Evolutionary conservation across 2,329 filamentous ascomycete species (phyloP), one percentile per base, ranked within the genome.

Genomic region (Pseudogymnoascus sp.): DNA sequence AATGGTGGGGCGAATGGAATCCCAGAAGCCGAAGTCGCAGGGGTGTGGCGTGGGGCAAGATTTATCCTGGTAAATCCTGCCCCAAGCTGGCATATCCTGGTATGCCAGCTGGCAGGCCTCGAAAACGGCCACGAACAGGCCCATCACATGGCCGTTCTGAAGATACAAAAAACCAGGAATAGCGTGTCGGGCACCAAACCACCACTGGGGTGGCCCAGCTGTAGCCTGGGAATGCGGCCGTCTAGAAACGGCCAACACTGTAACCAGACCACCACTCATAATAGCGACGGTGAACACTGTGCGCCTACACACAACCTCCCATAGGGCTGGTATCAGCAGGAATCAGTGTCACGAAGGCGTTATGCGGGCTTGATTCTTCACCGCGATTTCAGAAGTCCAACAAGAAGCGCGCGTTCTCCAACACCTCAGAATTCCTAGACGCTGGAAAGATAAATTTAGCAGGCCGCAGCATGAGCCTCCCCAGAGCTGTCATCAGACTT

Each of bases 331-430:
- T n/a, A 36, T n/a, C n/a, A 2, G 51, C 5, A 57, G 29, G 51
- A 34, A 57, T 57, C 51, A 16, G 47, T 18, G 26, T 36, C 29
- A n/a, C 29, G 29, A 34, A 18, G 10, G n/a, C 29, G 26, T 57
- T 26, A 57, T 57, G 51, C 51, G 29, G 51, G 51, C 26, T 31
- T 57, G 51, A 34, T 36, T 54, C 51, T 8, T 14, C 29, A 34
- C 51, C 51, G 51, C 51, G 51, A n/a, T 34, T 57, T 57, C 51
- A 57, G 31, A 34, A 57, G 29, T 34, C 51, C 51, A 57, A 57
- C 51, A 34, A 57, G 51, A 57, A 21, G 26, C 51, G 51, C 51
- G 51, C 14, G 29, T 21, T 21, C 29, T 57, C 51, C 51, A 57
- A 34, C 29, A 12, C 7, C 26, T 1, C 29, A 11, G 11, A 14